Evolutionary conservation across 2,329 filamentous ascomycete genomes (phyloP), one percentile per base, ranked within the genome.

Genomic region (Mycosphaerella sp.): DNA sequence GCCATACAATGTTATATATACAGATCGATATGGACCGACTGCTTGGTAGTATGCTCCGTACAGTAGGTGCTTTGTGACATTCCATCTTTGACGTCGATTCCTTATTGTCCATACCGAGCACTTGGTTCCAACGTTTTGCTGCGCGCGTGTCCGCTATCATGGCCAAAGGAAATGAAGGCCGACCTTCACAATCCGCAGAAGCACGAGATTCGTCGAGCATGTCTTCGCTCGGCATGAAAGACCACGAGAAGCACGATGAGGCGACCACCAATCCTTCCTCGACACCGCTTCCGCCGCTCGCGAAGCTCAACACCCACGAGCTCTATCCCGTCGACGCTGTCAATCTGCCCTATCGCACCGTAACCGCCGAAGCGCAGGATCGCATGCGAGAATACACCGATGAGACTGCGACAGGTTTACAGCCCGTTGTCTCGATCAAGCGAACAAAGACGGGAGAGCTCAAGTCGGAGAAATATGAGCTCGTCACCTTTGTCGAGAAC

Each of bases 401-500:
- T 18, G 63, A 65, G 43, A 61, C 58, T 2, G 48, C 55, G 7
- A 56, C 50, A 18, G 58, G 59, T 21, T 51, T 64, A 6, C 57
- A 61, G 34, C 50, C 58, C 30, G 55, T 64, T 1, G 47, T 58
- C 30, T 62, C 64, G 13, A 59, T 56, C 40, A 55, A 57, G 16
- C 58, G 57, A n/a, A 60, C 57, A 44, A 56, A 57, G 21, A 61
- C 58, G 13, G 63, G 63, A 28, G 52, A 44, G 12, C 25, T 36
- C 10, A 36, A 49, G 65, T 71, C 50, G 58, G 66, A 54, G 41
- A 44, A 53, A n/a, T 83, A 79, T 64, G 80, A 83, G 52, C 72
- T 87, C 8, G 82, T 87, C 30, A 86, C 84, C 0, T 95, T 93
- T 64, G 79, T 75, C 3, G 76, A 83, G 2, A 73, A 82, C 64